Base-by-base conservation (phyloP, 805 yeast species). In the Yarrowia sp. region DNA sequence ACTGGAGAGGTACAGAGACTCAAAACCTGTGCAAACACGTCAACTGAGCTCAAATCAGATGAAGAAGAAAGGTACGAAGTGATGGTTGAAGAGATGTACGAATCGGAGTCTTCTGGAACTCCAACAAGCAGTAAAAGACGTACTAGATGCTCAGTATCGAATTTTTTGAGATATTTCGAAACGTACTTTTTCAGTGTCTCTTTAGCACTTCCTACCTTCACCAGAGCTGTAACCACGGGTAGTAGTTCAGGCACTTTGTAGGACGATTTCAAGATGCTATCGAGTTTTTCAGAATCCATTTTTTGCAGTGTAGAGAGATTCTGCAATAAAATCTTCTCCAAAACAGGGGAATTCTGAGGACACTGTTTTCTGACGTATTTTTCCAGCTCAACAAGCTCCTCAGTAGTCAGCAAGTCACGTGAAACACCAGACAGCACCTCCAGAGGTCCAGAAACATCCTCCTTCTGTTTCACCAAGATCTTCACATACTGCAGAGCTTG, bases 331-430 rank as follows among this genome's bases (percentile, higher is more conserved):
- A 55, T 55, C 38, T 28, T 41, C 17, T 31, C 51, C 39, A 58
- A 35, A n/a, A 35, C 15, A 14, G 8, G 6, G 10, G 51, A 58
- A 13, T 58, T 44, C n/a, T 58, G 35, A 8, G 51, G 51, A 43
- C 51, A 58, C 41, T 58, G 47, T 11, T 58, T 44, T 33, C 64
- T 31, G 4, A 58, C 51, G 43, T 43, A 58, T 22, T 44, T 58
- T 44, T 43, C 51, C 15, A 58, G 33, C 9, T 32, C 51, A 14
- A 43, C 11, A 1, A 58, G 51, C 15, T 58, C 51, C 6, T 33
- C 41, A 11, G 35, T 32, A 1, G 53, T 18, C 14, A 58, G 51
- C 0, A 18, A 14, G 13, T n/a, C 43, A 4, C 43, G 28, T 17
- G 64, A 44, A 2, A 43, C 51, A 0, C 11, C 7, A 0, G 51